Evolutionary conservation across 202 grass and related monocot genomes (phyloP).

Genomic region (Saccharum hybrid): DNA sequence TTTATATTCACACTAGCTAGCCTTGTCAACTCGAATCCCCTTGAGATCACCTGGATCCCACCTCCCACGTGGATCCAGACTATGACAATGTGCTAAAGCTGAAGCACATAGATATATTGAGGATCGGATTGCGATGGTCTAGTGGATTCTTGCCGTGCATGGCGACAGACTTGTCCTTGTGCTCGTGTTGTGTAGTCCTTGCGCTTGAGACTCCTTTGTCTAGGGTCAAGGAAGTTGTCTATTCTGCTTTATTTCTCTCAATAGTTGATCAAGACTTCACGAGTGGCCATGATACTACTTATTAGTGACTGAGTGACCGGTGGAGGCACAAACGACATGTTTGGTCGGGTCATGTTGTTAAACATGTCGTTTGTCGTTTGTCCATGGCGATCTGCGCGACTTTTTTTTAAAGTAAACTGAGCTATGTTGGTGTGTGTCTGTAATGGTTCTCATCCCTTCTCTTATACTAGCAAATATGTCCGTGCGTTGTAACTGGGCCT

Average conservation of each 20-base stretch:
- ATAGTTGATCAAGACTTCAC: not conserved
- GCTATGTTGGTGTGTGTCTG: no score
- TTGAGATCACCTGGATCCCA: constrained; percentile 23
- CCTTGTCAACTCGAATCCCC: constrained; percentile 3
- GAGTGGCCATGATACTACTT: no score
- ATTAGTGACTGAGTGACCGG: no score
- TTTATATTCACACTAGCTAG: not conserved
- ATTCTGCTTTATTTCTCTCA: not conserved
- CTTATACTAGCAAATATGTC: no score
- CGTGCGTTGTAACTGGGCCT: no score
- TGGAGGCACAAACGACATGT: not conserved
- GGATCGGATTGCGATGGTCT: not conserved
- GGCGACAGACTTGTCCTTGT: not conserved
- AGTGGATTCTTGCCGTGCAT: not conserved
- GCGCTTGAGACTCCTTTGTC: not conserved
- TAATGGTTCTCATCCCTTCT: no score
- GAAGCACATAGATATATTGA: not conserved
- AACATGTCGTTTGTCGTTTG: no score
- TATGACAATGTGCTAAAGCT: constrained; percentile 14
- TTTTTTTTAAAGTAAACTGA: no score
- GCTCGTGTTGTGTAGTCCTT: constrained; percentile 6
- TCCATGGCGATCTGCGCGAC: no score
- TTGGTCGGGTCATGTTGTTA: no score
- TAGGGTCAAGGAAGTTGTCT: not conserved
- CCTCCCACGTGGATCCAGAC: constrained; percentile 15